Evolutionary conservation across 2,329 filamentous ascomycete genomes (phyloP), one percentile per base, ranked within the genome.

Genomic region (Cryphonectria radicalis): DNA sequence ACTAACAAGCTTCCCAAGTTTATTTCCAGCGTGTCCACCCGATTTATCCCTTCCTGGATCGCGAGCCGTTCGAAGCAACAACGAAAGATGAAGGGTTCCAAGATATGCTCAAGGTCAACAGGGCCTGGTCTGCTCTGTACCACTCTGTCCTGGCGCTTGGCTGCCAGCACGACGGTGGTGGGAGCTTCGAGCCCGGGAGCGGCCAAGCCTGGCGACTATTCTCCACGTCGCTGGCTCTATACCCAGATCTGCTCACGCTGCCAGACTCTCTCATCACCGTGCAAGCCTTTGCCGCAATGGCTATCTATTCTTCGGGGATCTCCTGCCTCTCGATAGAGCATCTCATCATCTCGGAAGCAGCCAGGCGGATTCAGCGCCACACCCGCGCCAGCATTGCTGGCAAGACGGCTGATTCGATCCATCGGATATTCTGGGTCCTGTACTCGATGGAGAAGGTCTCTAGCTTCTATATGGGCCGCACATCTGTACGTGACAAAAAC

Each of bases 1-100:
- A 57, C 28, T 60, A 4, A 25, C 19, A n/a, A 63, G 10, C 0
- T 4, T 3, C 28, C 11, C 32, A 53, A 81, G 78, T 76, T 35
- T 84, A 83, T 74, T 84, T 84, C 69, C 75, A 80, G 2, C 76
- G 79, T 13, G 74, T 82, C 1, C 82, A 84, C 70, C 79, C 79
- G 0, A 57, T 82, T 0, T 81, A 82, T 70, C 81, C 83, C 0
- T 83, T 84, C 68, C 76, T 84, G 1, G 80, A 83, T 63, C 77
- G 76, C 43, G 65, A 72, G 22, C 66, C 74, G 4, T 84, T 84
- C 68, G 79, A 83, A 71, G 70, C 76, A 0, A 76, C 77, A 25
- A 78, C 77, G 8, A 73, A 75, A 11, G 76, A 74, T 42, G 69
- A 77, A 4, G 69, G 79, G 19, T 76, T 81, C 4, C 70, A 72